Conservation (phyloP, 2,329 filamentous ascomycete genomes). For the Alternaria triticimaculans region DNA sequence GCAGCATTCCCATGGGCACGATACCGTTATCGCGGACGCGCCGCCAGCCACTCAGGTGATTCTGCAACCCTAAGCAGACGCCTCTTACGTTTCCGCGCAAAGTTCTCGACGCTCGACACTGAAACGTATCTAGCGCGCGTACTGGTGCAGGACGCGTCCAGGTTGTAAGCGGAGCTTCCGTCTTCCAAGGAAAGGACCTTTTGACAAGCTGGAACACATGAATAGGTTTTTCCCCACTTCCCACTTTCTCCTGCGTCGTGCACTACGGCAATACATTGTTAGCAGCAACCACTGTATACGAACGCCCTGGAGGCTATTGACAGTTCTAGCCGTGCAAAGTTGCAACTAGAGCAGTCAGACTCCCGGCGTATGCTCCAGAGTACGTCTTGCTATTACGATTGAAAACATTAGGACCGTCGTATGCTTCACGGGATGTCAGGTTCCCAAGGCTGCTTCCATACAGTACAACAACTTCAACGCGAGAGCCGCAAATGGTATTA, state of each 20-base stretch:
- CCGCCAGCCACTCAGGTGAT: conserved; percentile 13
- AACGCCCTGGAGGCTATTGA: conserved; percentile 6
- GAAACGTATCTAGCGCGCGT: conserved; percentile 14
- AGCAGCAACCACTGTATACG: conserved; percentile 1
- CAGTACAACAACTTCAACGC: neutral
- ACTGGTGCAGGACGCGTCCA: conserved; percentile 10
- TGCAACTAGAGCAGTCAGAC: neutral
- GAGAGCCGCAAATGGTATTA: neutral
- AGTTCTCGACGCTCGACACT: conserved; percentile 6
- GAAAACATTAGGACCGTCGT: neutral
- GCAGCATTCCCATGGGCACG: conserved; percentile 5
- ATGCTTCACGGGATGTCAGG: neutral
- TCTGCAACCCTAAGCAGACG: conserved; percentile 10
- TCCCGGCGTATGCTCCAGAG: neutral
- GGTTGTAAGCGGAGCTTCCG: conserved; percentile 4
- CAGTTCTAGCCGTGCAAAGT: neutral
- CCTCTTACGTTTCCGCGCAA: conserved; percentile 21
- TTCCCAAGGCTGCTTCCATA: neutral
- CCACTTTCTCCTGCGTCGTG: conserved; percentile 20
- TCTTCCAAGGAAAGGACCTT: neutral
- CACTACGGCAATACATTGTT: conserved; percentile 8
- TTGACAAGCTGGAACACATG: conserved; percentile 1
- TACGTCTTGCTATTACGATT: neutral
- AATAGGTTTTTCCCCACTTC: conserved; percentile 16
- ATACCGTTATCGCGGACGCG: conserved; percentile 18